Base-by-base conservation (phyloP, 83 land plant species). In the Picea abies region DNA sequence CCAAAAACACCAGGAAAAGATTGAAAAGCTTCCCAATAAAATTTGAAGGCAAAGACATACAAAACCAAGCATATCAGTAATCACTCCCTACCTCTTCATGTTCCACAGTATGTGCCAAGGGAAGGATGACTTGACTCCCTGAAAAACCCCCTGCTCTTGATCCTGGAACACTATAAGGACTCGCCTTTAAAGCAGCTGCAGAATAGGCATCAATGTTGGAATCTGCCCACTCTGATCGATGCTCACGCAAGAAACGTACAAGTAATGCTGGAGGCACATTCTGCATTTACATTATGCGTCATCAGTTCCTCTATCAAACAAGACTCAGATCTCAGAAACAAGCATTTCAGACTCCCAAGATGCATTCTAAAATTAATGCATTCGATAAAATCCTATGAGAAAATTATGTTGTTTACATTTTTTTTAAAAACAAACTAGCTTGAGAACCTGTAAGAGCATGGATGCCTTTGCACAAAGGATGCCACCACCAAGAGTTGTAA, bases 141-240 rank as follows among this genome's bases (percentile, higher is more conserved):
- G 90, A 86, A 62, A 92, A 79, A 35, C 90, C 92, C 3, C 86
- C 86, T 75, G 82, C 78, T 65, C 94, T 91, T 70, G 91, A 83
- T 79, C 90, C 90, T 69, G 93, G 90, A n/a, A 95, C 84, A 14
- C 85, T 87, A 85, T 82, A 91, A 4, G 91, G 90, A 41, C 88
- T 88, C 56, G 90, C 80, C 82, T 89, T 95, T 61, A 94, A 84
- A 35, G 89, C 88, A 14, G 97, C 88, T 61, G 96, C 95, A 84
- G 96, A 90, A 85, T 94, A 92, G 10, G 89, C 90, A 84, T 93
- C 98, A 64, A 94, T 86, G 26, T 85, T 90, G 84, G 85, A 89
- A 78, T 97, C 99, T 66, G 96, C 96, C 99, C 99, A 97, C 65
- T 97, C 99, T 49, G 98, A 95, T 19, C 99, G 93, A 60, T 97